A percentile compares a stretch with the other conserved stretches of the same genome.
phyloP scores from a whole-genome alignment of 1,139 yeast species.

The Saccharomyces uvarum region DNA sequence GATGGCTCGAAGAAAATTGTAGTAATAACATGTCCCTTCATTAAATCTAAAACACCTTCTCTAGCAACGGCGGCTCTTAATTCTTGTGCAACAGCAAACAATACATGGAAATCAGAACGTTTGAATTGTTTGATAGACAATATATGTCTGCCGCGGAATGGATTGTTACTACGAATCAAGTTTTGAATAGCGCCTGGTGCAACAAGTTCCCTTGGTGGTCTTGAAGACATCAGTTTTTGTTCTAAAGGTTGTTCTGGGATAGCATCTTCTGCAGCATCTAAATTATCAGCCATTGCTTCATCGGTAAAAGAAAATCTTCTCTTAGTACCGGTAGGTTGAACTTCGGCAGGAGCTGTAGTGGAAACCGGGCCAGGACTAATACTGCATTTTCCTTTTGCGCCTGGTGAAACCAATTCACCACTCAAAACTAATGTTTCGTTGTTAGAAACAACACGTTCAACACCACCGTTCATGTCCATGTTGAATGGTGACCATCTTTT shows the following conservation, averaged over 20 bases:
- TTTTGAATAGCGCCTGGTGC: conserved; percentile 74
- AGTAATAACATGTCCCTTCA: conserved; percentile 84
- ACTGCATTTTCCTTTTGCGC: conserved; percentile 50
- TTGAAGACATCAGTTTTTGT: conserved; percentile 56
- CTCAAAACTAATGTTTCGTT: conserved; percentile 78
- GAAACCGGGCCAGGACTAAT: conserved; percentile 28
- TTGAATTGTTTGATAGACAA: conserved; percentile 81
- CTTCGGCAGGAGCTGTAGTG: conserved; percentile 19
- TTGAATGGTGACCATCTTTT: conserved; percentile 48
- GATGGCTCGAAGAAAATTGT: conserved; percentile 98
- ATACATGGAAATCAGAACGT: conserved; percentile 80
- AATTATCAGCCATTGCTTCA: conserved; percentile 38
- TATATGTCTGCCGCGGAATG: conserved; percentile 81
- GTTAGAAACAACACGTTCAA: conserved; percentile 78
- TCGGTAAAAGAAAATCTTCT: conserved; percentile 39
- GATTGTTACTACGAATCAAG: conserved; percentile 72
- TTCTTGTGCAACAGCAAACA: conserved; percentile 96
- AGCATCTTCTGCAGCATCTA: conserved; percentile 42
- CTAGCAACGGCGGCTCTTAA: conserved; percentile 96
- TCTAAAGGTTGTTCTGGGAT: conserved; percentile 45
- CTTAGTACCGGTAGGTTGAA: conserved; percentile 25
- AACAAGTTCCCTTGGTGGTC: conserved; percentile 59
- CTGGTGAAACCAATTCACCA: conserved; percentile 55
- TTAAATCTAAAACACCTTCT: conserved; percentile 84
- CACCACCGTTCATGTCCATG: conserved; percentile 59